Conservation (phyloP, 2,329 filamentous ascomycete species). For the Beauveria pseudobassiana region DNA sequence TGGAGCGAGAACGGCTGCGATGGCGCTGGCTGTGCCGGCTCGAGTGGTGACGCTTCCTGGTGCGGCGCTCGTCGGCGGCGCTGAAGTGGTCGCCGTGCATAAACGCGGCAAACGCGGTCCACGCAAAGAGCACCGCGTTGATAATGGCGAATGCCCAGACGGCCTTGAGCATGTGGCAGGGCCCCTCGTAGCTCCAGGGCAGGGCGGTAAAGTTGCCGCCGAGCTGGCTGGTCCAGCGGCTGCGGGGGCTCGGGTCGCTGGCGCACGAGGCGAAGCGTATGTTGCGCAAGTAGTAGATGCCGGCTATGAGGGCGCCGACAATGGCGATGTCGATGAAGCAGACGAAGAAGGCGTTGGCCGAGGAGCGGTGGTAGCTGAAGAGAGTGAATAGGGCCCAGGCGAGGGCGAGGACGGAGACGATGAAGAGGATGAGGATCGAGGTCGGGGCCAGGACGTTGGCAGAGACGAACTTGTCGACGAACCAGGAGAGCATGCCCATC, state of each 20-base stretch:
- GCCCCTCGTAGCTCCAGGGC: conserved; percentile 57
- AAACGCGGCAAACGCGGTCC: conserved; percentile 65
- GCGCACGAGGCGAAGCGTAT: conserved; percentile 61
- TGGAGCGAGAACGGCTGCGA: conserved; percentile 29
- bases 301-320: conserved; percentile 57
- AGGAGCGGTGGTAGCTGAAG: conserved; percentile 58
- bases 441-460: conserved; percentile 52
- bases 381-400: conserved; percentile 59
- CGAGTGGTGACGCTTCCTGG: conserved; percentile 29
- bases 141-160: conserved; percentile 86
- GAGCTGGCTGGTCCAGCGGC: conserved; percentile 49
- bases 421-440: conserved; percentile 60
- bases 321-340: conserved; percentile 53
- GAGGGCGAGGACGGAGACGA: conserved; percentile 54
- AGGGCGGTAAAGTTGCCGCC: conserved; percentile 53
- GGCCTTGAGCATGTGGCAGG: conserved; percentile 88
- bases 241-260: conserved; percentile 42
- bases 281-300: conserved; percentile 51
- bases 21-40: conserved; percentile 35
- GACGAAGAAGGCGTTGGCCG: conserved; percentile 53
- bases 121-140: conserved; percentile 72
- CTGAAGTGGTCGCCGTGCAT: conserved; percentile 47
- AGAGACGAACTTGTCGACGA: conserved; percentile 52
- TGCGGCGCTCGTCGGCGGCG: conserved; percentile 25
- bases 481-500: conserved; percentile 61